Conservation (phyloP, 2,329 filamentous ascomycete species). For the Teratosphaeria destructans region DNA sequence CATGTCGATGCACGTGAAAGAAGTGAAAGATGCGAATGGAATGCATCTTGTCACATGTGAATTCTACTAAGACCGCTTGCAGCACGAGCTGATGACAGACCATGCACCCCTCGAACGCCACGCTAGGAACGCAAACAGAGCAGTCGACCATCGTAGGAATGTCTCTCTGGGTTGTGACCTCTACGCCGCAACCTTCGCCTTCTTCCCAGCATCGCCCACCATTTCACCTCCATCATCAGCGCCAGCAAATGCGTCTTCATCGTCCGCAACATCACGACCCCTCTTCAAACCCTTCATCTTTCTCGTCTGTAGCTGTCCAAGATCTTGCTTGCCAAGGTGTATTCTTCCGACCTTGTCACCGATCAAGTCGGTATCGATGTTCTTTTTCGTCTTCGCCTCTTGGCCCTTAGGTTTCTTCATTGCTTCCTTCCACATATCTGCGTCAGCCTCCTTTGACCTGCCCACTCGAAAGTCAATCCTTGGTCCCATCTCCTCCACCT, state of each 20-base stretch:
- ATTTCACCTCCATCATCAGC: slow-evolving; percentile 7
- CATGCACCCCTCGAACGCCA: slow-evolving; percentile 6
- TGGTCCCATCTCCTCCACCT: slow-evolving; percentile 91
- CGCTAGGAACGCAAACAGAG: slow-evolving; percentile 12
- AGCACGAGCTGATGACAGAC: not conserved
- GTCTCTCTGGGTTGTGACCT: not conserved
- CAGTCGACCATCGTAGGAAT: not conserved
- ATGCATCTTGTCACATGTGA: not conserved
- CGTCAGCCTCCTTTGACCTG: slow-evolving; percentile 67
- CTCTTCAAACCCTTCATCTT: slow-evolving; percentile 99
- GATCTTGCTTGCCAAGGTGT: slow-evolving; percentile 82
- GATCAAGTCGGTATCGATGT: slow-evolving; percentile 79
- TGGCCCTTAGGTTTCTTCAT: slow-evolving; percentile 70
- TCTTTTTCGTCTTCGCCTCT: slow-evolving; percentile 78
- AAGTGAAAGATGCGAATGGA: not conserved
- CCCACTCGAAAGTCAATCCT: slow-evolving; percentile 86
- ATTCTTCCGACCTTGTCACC: slow-evolving; percentile 95
- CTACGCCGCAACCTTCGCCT: slow-evolving; percentile 14
- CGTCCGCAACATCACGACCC: slow-evolving; percentile 51
- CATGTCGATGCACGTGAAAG: not conserved
- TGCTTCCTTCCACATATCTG: slow-evolving; percentile 74
- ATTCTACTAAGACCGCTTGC: not conserved
- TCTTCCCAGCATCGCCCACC: slow-evolving; percentile 13
- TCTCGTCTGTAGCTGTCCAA: slow-evolving; percentile 76
- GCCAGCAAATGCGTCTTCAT: slow-evolving; percentile 28